These are phyloP conservation scores for Pholiota adiposa DNA, from an alignment of 1,284 basidiomycete species.

Conservation along the genomic window DNA sequence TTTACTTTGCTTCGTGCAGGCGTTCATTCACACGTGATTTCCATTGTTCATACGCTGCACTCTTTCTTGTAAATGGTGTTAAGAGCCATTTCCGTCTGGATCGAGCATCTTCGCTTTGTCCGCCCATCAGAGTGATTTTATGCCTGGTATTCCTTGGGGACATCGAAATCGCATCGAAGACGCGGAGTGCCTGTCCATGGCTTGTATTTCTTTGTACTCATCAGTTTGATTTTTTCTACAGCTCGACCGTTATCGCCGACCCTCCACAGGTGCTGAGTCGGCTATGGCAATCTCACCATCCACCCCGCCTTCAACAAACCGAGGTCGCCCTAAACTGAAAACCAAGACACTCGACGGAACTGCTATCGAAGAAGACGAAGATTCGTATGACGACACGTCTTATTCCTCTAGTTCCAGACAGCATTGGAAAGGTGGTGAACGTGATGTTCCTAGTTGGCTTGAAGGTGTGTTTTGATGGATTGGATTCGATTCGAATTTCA, in stretches of 20 bases:
- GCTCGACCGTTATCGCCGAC: conserved; percentile 57
- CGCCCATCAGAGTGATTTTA: too few species aligned
- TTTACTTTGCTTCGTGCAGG: not conserved
- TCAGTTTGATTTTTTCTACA: conserved; percentile 23
- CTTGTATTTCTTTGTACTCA: not conserved
- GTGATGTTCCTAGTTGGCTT: conserved; percentile 39
- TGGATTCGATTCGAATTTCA: not conserved
- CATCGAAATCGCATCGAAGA: too few species aligned
- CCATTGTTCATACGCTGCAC: too few species aligned
- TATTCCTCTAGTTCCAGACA: not conserved
- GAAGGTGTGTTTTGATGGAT: conserved; percentile 31
- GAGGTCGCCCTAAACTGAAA: conserved; percentile 27
- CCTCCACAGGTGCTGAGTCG: conserved; percentile 32
- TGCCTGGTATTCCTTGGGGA: not conserved
- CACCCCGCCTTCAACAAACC: conserved; percentile 12
- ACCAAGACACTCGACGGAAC: conserved; percentile 28
- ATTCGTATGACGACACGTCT: not conserved
- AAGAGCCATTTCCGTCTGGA: too few species aligned
- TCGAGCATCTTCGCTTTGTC: too few species aligned
- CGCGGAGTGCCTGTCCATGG: not conserved
- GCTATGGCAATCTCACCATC: conserved; percentile 1
- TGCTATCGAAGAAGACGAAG: conserved; percentile 20
- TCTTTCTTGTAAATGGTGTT: too few species aligned
- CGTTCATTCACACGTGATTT: conserved; percentile 4
- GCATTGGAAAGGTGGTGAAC: conserved; percentile 21